Base-by-base conservation (phyloP, 306 rosid genomes). In the Begonia peltatifolia region DNA sequence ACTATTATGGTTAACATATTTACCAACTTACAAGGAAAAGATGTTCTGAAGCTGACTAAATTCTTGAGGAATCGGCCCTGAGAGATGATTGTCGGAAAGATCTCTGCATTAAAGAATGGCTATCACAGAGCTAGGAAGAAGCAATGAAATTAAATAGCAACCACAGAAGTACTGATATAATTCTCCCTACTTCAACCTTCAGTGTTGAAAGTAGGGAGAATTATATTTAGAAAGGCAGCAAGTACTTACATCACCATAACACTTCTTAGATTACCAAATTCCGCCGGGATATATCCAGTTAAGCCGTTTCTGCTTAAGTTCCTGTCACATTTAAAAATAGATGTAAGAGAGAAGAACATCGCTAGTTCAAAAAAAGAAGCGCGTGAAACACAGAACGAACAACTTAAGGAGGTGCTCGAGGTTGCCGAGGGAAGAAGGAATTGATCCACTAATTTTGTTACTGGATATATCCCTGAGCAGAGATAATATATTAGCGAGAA, bases 361-460 rank as follows among this genome's bases (percentile, higher is more conserved):
- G 5, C 17, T 18, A 9, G 20, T 36, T 9, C 14, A 8, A 5
- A 54, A 54, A 30, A 55, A 47, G 9, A 44, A 7, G 10, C 20
- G 10, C 35, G 46, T 6, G 14, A 16, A 57, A 35, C 53, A 55
- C 41, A 52, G 52, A 59, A 75, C 96, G 76, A 68, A 92, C 99
- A 86, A 61, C 83, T 87, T 92, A 23, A 92, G 76, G 65, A 92
- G 96, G 77, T 92, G 99, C 68, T 92, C 99, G 81, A 92, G 76
- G 71, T 92, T 94, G 16, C 96, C 99, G 38, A 92, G 87, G 17
- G 99, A 76, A 47, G 99, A 78, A 63, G 99, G 94, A 57, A 92
- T 81, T 41, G 82, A 56, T 38, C 96, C 94, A 66, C 55, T 68
- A 41, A 87, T 54, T 59, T 77, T 72, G 72, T 87, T 92, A 54